Base-by-base conservation (phyloP, 257 asterid species). In the Plantago major region DNA sequence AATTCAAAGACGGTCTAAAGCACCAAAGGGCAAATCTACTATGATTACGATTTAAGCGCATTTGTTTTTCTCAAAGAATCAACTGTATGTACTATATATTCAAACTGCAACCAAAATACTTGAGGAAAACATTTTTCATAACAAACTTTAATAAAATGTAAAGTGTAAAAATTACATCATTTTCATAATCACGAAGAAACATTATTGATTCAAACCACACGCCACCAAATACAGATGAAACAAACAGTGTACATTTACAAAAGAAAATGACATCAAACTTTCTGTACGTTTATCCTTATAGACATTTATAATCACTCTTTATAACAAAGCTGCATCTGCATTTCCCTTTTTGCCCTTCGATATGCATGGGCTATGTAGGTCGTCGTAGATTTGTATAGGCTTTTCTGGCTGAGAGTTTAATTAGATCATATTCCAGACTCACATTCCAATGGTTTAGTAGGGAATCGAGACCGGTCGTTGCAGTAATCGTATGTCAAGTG, bases 401-500 rank as follows among this genome's bases (percentile, higher is more conserved):
- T 15, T 59, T 22, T 22, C 26, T 22, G 26, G 26, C 26, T 22
- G 26, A 22, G 26, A 22, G 26, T 22, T 22, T 22, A 2, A 22
- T 22, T 1, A 22, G 26, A 43, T 74, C 71, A 85, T 7, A 85
- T 76, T 55, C 96, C 96, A 3, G 83, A 78, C 66, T 26, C 2
- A 46, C 88, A 78, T 56, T 87, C 98, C 5, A 91, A 85, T 64
- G 98, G 96, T 61, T 84, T 10, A n/a, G 73, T 68, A 2, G 88
- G 82, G 58, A 37, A 73, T 6, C 96, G 74, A 0, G 88, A 67
- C 66, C 40, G 83, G 77, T 90, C 96, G 65, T 91, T 79, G 88
- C 98, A 91, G 73, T 91, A 91, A 51, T 91, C 96, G 50, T 91
- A 88, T 11, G 81, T 79, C 94, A 88, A 70, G 57, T 88, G 96